These are phyloP conservation scores for Begonia masoniana DNA, from an alignment of 306 rosid genomes.

Conservation along the genomic window DNA sequence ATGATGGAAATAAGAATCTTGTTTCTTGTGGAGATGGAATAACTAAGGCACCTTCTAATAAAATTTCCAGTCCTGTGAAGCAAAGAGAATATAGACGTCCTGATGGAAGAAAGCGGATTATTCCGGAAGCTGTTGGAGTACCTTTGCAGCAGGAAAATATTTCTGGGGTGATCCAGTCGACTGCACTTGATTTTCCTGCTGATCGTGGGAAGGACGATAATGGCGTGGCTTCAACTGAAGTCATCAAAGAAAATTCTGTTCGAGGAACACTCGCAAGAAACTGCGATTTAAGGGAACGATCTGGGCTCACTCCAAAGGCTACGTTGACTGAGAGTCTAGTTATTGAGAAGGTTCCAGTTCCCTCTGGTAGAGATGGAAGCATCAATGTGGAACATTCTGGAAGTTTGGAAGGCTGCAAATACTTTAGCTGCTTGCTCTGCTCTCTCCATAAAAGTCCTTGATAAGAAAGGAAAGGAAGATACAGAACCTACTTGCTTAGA, in stretches of 20 bases:
- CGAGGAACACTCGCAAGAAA: slow-evolving; percentile 41
- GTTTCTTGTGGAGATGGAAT: slow-evolving; percentile 37
- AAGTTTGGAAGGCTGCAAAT: slow-evolving; percentile 31
- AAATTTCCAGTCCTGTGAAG: slow-evolving; percentile 76
- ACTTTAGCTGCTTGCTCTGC: slow-evolving; percentile 42
- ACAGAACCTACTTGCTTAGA: slow-evolving; percentile 64
- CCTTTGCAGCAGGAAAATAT: slow-evolving; percentile 61
- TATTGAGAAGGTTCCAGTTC: slow-evolving; percentile 64
- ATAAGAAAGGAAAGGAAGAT: slow-evolving; percentile 66
- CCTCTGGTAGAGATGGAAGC: slow-evolving; percentile 39
- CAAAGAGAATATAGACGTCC: slow-evolving; percentile 97
- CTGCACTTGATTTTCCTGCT: slow-evolving; percentile 53
- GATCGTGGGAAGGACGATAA: slow-evolving; percentile 45
- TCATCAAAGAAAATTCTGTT: slow-evolving; percentile 30
- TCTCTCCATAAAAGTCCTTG: slow-evolving; percentile 72
- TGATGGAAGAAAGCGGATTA: slow-evolving; percentile 93
- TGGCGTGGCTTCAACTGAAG: slow-evolving; percentile 29
- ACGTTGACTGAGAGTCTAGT: slow-evolving; percentile 72
- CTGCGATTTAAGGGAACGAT: slow-evolving; percentile 53
- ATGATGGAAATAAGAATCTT: slow-evolving; percentile 41
- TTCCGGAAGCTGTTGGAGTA: slow-evolving; percentile 95
- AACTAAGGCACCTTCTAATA: slow-evolving; percentile 48
- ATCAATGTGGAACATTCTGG: slow-evolving; percentile 58
- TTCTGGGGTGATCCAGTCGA: slow-evolving; percentile 41
- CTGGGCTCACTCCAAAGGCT: slow-evolving; percentile 79